These are phyloP conservation scores for Fusarium lyarnte DNA, from an alignment of 2,329 filamentous ascomycete species.

Conservation along the genomic window DNA sequence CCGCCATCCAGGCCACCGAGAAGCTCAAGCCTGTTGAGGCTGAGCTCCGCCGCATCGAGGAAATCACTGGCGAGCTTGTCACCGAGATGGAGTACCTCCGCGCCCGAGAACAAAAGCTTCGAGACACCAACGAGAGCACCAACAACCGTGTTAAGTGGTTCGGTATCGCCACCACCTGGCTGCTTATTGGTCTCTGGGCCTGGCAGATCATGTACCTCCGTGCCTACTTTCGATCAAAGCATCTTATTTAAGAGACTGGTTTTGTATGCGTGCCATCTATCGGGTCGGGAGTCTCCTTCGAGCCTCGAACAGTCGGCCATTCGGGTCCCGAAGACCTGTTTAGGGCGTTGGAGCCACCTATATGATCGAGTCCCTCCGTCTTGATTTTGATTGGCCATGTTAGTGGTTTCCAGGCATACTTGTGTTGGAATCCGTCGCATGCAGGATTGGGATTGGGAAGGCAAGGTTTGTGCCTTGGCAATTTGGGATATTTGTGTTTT, in stretches of 20 bases:
- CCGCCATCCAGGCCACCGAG: constrained; percentile 92
- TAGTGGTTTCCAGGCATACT: constrained; percentile 37
- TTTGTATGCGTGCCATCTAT: constrained; percentile 28
- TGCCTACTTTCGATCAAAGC: constrained; percentile 85
- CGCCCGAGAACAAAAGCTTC: constrained; percentile 87
- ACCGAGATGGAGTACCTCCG: constrained; percentile 96
- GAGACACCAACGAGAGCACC: constrained; percentile 99
- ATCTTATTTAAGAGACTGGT: constrained; percentile 48
- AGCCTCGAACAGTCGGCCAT: constrained; percentile 6
- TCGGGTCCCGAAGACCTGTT: constrained; percentile 8
- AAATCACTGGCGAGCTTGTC: constrained; percentile 88
- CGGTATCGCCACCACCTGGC: constrained; percentile 89
- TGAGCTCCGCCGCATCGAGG: constrained; percentile 91
- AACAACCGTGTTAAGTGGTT: constrained; percentile 99
- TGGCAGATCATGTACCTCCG: constrained; percentile 99
- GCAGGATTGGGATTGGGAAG: constrained; percentile 38
- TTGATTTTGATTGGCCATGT: constrained; percentile 27
- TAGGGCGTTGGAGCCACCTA: constrained; percentile 1
- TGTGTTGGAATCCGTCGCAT: constrained; percentile 43
- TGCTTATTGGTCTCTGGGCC: constrained; percentile 86
- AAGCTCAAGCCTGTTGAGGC: constrained; percentile 98
- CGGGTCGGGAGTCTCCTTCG: constrained; percentile 2
- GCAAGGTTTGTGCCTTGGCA: constrained; percentile 21
- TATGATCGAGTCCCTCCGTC: background rate
- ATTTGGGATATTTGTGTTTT: constrained; percentile 20